Evolutionary conservation across 306 rosid species (phyloP), one percentile per base, ranked within the genome.

Genomic region (Prunus mira): DNA sequence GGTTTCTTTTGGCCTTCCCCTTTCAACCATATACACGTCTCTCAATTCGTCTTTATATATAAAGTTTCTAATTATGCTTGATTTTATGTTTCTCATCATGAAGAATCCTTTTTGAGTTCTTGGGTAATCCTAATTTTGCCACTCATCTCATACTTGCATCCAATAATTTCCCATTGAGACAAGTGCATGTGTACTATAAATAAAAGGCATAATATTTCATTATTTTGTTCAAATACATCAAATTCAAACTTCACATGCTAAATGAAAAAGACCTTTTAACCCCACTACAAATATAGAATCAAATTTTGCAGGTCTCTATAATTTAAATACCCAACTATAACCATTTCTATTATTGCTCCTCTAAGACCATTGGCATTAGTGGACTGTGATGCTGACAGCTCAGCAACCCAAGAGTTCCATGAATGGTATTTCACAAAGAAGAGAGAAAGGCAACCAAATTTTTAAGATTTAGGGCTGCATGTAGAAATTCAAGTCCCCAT

Each of bases 381-480:
- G 32, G 65, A 71, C 54, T 3, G 11, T 57, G 67, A 72, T 24
- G 55, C 15, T 72, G 67, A 58, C 45, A 72, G 22, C 24, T 72
- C 64, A 72, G 32, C 67, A 57, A 58, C 65, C 41, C 41, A 71
- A 9, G 45, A 25, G 2, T 38, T 38, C 43, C 43, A 6, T 38
- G 9, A 7, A 38, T 38, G 43, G 43, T 38, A 38, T 38, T 38
- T 38, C 43, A 38, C 43, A 38, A 38, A 38, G 9, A 24, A 25
- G 13, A 52, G 8, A 50, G 13, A 52, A 13, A 50, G 55, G 8
- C 64, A n/a, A 45, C 1, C n/a, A 50, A 22, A 38, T 20, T 32
- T 75, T 51, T 43, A 19, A 34, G 54, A 38, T 65, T 52, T 13
- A 50, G 49, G 58, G 28, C 45, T 3, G 41, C 2, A 5, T 34